Percentiles rank a stretch among this genome's conserved stretches.
Evolutionary conservation across 2,329 filamentous ascomycete genomes (phyloP).

Genomic region (Paraconiothyrium brasiliense): DNA sequence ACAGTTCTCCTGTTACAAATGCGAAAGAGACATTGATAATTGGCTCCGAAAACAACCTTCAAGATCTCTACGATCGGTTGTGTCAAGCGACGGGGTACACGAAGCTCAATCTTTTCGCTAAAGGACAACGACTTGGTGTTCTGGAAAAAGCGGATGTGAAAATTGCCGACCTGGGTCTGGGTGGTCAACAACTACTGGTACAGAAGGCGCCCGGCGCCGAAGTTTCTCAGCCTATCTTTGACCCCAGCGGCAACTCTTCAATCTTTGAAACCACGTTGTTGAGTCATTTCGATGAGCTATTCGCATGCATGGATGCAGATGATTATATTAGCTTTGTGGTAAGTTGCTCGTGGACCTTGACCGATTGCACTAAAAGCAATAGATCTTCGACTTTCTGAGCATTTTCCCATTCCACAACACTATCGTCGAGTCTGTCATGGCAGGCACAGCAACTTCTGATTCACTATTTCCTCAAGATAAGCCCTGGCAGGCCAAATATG

Average conservation of each 20-base stretch:
- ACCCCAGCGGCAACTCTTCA: constrained; percentile 43
- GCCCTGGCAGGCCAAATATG: constrained; percentile 47
- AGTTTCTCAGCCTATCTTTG: constrained; percentile 28
- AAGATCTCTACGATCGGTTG: constrained; percentile 73
- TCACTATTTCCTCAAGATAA: constrained; percentile 47
- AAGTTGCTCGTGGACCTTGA: constrained; percentile 11
- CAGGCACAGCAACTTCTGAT: constrained; percentile 31
- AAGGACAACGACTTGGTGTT: constrained; percentile 72
- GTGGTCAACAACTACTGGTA: constrained; percentile 38
- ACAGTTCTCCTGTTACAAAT: constrained; percentile 71
- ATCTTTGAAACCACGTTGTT: constrained; percentile 81
- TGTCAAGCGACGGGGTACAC: constrained; percentile 76
- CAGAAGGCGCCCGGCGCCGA: constrained; percentile 43
- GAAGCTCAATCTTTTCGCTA: constrained; percentile 77
- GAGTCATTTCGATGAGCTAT: constrained; percentile 83
- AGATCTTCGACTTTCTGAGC: constrained; percentile 49
- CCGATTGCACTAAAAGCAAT: constrained; percentile 21
- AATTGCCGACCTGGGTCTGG: constrained; percentile 64
- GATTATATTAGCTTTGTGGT: constrained; percentile 56
- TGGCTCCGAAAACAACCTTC: constrained; percentile 74
- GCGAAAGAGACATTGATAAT: constrained; percentile 71
- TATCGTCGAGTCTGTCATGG: constrained; percentile 39
- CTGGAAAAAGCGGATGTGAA: constrained; percentile 66
- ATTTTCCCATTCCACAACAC: constrained; percentile 42
- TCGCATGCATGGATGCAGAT: constrained; percentile 79